phyloP scores from a whole-genome alignment of 371 early-diverging fungal species.

The Actinomortierella ambigua region DNA sequence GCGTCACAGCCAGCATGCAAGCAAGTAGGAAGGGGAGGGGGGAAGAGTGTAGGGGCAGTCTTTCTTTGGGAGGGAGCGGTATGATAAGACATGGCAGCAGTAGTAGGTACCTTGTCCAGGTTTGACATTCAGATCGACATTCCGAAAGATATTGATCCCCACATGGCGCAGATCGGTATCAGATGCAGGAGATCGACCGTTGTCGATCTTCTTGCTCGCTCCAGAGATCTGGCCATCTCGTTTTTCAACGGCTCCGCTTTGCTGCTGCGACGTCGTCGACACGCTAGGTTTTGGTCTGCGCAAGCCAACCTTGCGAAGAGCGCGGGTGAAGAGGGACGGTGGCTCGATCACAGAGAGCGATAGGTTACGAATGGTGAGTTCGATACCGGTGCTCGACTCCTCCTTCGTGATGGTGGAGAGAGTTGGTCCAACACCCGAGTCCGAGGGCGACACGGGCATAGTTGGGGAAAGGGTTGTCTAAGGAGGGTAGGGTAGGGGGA shows the following conservation, averaged over 20 bases:
- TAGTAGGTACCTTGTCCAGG: constrained; percentile 40
- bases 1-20: background rate
- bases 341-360: constrained; percentile 42
- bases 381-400: constrained; percentile 20
- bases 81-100: background rate
- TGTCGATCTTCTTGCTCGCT: no score
- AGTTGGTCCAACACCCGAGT: no score
- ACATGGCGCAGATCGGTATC: constrained; percentile 34
- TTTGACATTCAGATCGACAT: constrained; percentile 30
- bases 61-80: background rate
- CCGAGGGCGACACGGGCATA: no score
- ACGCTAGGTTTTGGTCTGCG: no score
- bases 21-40: background rate
- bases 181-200: no score
- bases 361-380: constrained; percentile 33
- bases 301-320: constrained; percentile 22
- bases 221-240: no score
- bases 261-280: no score
- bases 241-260: no score
- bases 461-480: no score
- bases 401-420: no score
- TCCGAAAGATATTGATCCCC: constrained; percentile 33
- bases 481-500: no score
- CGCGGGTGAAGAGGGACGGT: constrained; percentile 27
- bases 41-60: background rate